phyloP scores from a whole-genome alignment of 1,284 basidiomycete species.

The Mycosarcoma maydis region DNA sequence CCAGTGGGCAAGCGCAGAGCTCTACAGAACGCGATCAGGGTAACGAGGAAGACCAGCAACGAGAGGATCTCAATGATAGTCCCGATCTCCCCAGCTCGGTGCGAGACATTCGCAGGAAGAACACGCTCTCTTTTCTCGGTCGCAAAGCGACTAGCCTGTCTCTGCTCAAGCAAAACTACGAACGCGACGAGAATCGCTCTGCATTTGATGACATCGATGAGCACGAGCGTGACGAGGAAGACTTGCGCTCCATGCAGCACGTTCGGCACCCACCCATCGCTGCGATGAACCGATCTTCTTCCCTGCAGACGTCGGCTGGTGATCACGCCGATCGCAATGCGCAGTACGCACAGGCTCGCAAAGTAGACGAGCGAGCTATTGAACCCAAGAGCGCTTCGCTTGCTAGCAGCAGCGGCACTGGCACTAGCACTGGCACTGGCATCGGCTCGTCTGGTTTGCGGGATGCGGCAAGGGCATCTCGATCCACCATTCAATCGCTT shows the following conservation, averaged over 20 bases:
- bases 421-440: slow-evolving; percentile 25
- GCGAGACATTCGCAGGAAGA: slow-evolving; percentile 56
- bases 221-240: slow-evolving; percentile 28
- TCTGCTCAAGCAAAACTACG: slow-evolving; percentile 62
- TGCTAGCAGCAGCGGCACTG: slow-evolving; percentile 26
- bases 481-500: slow-evolving; percentile 48
- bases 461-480: slow-evolving; percentile 32
- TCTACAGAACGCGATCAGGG: slow-evolving; percentile 3
- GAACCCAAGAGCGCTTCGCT: slow-evolving; percentile 13
- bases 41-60: slow-evolving; percentile 10
- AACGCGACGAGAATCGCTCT: slow-evolving; percentile 37
- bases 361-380: not conserved
- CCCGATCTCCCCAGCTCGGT: slow-evolving; percentile 3
- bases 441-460: slow-evolving; percentile 36
- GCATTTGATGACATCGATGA: slow-evolving; percentile 47
- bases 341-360: slow-evolving; percentile 11
- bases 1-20: slow-evolving; percentile 6
- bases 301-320: slow-evolving; percentile 8
- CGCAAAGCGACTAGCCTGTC: slow-evolving; percentile 69
- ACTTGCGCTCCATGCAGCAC: slow-evolving; percentile 6
- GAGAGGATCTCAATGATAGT: slow-evolving; percentile 8
- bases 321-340: not conserved
- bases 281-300: slow-evolving; percentile 19
- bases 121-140: slow-evolving; percentile 70
- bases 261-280: not conserved